Base-by-base conservation (phyloP, 2,329 filamentous ascomycete genomes). In the Beauveria rudraprayagi region DNA sequence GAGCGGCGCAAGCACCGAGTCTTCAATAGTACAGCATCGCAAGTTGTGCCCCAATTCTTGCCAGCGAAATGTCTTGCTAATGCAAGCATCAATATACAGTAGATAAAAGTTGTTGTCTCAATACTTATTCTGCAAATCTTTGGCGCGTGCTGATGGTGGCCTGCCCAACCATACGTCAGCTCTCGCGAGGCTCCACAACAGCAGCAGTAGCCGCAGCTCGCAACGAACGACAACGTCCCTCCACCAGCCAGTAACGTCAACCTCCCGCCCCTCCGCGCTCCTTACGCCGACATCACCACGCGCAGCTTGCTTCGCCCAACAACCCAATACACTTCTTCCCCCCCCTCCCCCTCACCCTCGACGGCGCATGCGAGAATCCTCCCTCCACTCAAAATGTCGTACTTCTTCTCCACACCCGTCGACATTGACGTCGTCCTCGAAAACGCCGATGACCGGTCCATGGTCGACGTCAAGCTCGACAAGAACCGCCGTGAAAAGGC, bases 361-460 rank as follows among this genome's bases (percentile, higher is more conserved):
- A 17, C 48, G 44, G 54, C 44, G 57, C 50, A 51, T 37, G 57
- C 22, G 40, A 53, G n/a, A 8, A 2, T 3, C 7, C 19, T 1
- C 8, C 30, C n/a, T 26, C 22, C 6, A 46, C 5, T 8, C 41
- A 60, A 37, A 68, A 97, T 97, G 94, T 95, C 94, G 68, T 96
- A 96, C 79, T 95, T 96, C 80, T 99, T 97, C 81, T 92, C 92
- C 68, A 97, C 93, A 63, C 94, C 94, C 60, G 90, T 99, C 77
- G 94, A 99, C 77, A 99, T 99, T 79, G 94, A 99, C 79, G 89
- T 99, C 72, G 92, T 97, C 70, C 91, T 99, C 69, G 91, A 97
- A 71, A 91, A 97, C 78, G 87, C 87, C 74, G 94, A 97, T 78
- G 91, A 96, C 70, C 89, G 94, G 71, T 87, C 91, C 69, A 96